Evolutionary conservation across 306 rosid genomes (phyloP).

Genomic region (Luffa acutangula): DNA sequence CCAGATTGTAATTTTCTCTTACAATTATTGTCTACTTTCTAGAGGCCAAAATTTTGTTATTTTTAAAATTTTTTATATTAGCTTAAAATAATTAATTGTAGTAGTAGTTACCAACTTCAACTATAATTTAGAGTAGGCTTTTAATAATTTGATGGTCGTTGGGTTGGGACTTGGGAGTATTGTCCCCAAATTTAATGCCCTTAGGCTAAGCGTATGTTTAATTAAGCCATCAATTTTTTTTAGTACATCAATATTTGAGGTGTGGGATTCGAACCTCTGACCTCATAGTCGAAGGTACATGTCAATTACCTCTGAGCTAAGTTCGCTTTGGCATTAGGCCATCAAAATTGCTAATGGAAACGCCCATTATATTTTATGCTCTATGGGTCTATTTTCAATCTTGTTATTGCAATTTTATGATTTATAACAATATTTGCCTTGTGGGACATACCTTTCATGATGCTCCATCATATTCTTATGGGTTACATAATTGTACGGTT

Average conservation of each 20-base stretch:
- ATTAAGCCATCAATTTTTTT: background rate
- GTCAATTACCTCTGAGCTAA: too few relatives aligned
- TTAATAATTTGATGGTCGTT: background rate
- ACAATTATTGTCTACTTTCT: too few relatives aligned
- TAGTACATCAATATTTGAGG: too few relatives aligned
- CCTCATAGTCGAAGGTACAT: too few relatives aligned
- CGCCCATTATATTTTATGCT: background rate
- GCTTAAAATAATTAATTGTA: background rate
- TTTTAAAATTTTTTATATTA: background rate
- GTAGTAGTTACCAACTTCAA: background rate
- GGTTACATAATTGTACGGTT: too few relatives aligned
- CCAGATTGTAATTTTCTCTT: too few relatives aligned
- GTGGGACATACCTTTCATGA: too few relatives aligned
- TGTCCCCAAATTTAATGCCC: background rate
- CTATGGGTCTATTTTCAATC: background rate
- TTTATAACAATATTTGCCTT: background rate
- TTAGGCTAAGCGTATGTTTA: background rate
- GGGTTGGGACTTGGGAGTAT: background rate
- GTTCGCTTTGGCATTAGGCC: too few relatives aligned
- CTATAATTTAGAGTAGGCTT: background rate
- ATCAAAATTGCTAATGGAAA: background rate
- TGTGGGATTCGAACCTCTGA: too few relatives aligned
- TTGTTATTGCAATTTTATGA: background rate
- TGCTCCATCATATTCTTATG: too few relatives aligned
- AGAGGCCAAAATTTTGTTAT: background rate